phyloP scores from a whole-genome alignment of 2,329 filamentous ascomycete species.

The Fusarium sp. region DNA sequence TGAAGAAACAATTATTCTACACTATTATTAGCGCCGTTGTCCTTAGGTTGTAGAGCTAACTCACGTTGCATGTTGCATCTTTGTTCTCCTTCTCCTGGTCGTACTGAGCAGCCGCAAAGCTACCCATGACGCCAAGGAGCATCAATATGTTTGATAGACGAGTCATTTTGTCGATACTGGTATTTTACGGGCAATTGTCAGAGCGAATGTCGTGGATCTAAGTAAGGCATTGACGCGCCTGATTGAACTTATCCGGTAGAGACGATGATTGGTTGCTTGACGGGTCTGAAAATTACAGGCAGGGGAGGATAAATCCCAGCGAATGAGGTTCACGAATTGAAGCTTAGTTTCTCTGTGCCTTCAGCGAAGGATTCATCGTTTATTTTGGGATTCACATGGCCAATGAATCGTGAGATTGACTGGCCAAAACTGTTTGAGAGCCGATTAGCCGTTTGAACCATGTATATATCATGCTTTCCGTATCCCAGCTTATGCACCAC shows the following conservation, averaged over 20 bases:
- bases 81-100: constrained; percentile 4
- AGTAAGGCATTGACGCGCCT: background rate
- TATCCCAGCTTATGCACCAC: background rate
- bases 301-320: background rate
- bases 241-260: background rate
- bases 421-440: background rate
- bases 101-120: background rate
- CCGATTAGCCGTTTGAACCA: background rate
- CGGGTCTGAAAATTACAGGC: background rate
- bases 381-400: background rate
- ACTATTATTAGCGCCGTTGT: rapidly evolving
- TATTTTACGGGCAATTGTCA: no score
- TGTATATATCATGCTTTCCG: background rate
- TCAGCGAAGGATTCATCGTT: background rate
- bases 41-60: rapidly evolving
- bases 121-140: background rate
- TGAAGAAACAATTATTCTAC: constrained; percentile 5
- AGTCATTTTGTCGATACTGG: background rate
- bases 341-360: background rate
- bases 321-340: background rate
- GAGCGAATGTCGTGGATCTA: background rate
- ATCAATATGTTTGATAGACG: background rate
- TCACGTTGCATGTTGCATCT: background rate
- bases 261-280: background rate
- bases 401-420: background rate